These are phyloP conservation scores for Trichoderma breve DNA, from an alignment of 2,329 filamentous ascomycete species.

Conservation along the genomic window DNA sequence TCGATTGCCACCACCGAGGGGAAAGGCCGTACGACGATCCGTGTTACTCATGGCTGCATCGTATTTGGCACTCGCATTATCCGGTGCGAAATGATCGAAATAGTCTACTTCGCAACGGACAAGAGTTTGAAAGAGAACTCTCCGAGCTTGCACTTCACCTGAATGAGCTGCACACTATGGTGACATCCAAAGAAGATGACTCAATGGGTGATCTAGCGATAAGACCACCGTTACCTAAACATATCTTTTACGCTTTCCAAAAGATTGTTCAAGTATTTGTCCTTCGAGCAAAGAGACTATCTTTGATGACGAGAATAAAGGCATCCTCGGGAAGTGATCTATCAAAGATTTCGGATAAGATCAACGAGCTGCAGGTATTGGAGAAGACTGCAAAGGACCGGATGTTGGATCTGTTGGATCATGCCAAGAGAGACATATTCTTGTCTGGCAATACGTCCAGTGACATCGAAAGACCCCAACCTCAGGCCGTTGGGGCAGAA, in stretches of 20 bases:
- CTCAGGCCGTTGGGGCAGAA: background rate
- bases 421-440: constrained; percentile 10
- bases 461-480: background rate
- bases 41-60: constrained; percentile 1
- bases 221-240: background rate
- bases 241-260: background rate
- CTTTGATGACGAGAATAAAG: background rate
- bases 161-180: constrained; percentile 1
- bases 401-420: background rate
- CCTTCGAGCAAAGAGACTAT: background rate
- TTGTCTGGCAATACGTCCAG: background rate
- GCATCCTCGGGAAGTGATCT: background rate
- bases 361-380: background rate
- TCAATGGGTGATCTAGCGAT: background rate
- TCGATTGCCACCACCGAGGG: background rate
- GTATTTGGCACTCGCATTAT: background rate
- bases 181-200: background rate
- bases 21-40: background rate
- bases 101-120: background rate
- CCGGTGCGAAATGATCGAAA: background rate
- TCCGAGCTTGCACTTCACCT: background rate
- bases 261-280: background rate
- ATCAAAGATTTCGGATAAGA: background rate
- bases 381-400: background rate
- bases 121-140: background rate